These are phyloP conservation scores for Fusarium foetens DNA, from an alignment of 2,329 filamentous ascomycete species.

Conservation along the genomic window DNA sequence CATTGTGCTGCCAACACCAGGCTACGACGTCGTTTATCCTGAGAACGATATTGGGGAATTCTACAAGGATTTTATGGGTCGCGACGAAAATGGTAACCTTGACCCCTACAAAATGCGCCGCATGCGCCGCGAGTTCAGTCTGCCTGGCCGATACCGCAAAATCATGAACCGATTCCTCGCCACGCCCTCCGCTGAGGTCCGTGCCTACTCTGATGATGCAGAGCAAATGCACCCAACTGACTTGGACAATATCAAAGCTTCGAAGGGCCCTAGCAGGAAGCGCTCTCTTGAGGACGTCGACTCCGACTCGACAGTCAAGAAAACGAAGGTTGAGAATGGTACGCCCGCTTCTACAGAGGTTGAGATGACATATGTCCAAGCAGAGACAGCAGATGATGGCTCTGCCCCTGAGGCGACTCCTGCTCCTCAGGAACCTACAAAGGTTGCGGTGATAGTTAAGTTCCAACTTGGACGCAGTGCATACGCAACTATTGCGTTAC, in stretches of 20 bases:
- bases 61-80: conserved; percentile 88
- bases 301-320: conserved; percentile 38
- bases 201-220: conserved; percentile 73
- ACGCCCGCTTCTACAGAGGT: conserved; percentile 13
- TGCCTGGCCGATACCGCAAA: conserved; percentile 90
- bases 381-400: conserved; percentile 13
- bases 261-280: conserved; percentile 38
- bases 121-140: conserved; percentile 84
- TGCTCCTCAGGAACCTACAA: conserved; percentile 39
- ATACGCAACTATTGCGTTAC: conserved; percentile 85
- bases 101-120: conserved; percentile 90
- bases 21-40: conserved; percentile 90
- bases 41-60: conserved; percentile 83
- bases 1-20: conserved; percentile 89
- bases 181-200: conserved; percentile 73
- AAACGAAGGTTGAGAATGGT: conserved; percentile 41
- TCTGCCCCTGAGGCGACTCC: conserved; percentile 11
- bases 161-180: conserved; percentile 77
- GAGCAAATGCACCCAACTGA: conserved; percentile 93
- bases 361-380: conserved; percentile 25
- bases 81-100: conserved; percentile 77
- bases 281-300: conserved; percentile 33
- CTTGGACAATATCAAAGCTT: conserved; percentile 71
- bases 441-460: conserved; percentile 75
- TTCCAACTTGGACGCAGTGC: conserved; percentile 82